phyloP scores from a whole-genome alignment of 1,284 basidiomycete genomes.

The Puccinia hordei region DNA sequence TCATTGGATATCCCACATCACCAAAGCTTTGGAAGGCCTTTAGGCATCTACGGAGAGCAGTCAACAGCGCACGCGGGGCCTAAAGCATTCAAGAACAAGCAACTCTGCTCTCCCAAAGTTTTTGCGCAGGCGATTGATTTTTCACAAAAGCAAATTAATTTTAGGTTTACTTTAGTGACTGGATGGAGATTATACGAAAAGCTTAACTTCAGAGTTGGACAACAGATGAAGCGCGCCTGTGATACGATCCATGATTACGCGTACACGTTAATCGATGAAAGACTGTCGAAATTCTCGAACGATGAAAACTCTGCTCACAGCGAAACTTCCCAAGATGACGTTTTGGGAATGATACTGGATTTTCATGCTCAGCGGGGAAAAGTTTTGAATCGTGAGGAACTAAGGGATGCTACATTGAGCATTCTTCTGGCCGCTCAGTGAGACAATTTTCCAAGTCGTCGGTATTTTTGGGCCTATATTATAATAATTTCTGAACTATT shows the following conservation, averaged over 20 bases:
- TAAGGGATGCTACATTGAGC: slow-evolving; percentile 30
- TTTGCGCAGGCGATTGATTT: slow-evolving; percentile 41
- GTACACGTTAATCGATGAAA: slow-evolving; percentile 31
- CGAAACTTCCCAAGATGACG: slow-evolving; percentile 6
- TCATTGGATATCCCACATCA: not conserved
- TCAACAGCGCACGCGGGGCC: not conserved
- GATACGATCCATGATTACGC: slow-evolving; percentile 30
- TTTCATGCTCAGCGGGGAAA: slow-evolving; percentile 11
- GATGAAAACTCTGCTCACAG: not conserved
- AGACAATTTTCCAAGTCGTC: no score
- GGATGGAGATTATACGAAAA: slow-evolving; percentile 35
- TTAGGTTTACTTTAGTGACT: slow-evolving; percentile 10
- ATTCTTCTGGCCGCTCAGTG: no score
- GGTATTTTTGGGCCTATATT: no score
- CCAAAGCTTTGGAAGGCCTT: slow-evolving; percentile 28
- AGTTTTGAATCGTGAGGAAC: slow-evolving; percentile 23
- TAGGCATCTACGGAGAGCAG: slow-evolving; percentile 19
- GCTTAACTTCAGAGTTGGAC: slow-evolving; percentile 3
- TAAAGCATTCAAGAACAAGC: not conserved
- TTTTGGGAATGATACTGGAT: slow-evolving; percentile 18
- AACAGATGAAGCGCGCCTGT: slow-evolving; percentile 6
- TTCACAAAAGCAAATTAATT: slow-evolving; percentile 30
- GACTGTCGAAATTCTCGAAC: slow-evolving; percentile 18
- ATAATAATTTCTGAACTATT: not conserved
- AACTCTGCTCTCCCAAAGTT: slow-evolving; percentile 4